Base-by-base conservation (phyloP, 2,329 filamentous ascomycete species). In the Lojkania enalia region DNA sequence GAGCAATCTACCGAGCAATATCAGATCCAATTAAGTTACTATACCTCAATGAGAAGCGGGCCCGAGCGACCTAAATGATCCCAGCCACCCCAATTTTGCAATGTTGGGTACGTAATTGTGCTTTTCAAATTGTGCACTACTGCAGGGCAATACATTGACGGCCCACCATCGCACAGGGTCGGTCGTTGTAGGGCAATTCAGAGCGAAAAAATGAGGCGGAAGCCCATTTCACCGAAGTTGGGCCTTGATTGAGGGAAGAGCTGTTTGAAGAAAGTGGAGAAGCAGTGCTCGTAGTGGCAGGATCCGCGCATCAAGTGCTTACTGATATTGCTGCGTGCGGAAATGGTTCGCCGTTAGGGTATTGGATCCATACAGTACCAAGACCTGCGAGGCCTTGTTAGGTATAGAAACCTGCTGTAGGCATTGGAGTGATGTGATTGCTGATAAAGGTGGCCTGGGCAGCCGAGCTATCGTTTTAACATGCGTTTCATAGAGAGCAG, bases 21-120 rank as follows among this genome's bases (percentile, higher is more conserved):
- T 43, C 23, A 42, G 33, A 35, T 46, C 44, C 38, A 51, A 44
- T 52, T 54, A 54, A 56, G 21, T 48, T 41, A 43, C 42, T 51
- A 48, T 44, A 29, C 48, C 50, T 37, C 32, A 46, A 52, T n/a
- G 40, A 31, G 47, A 51, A 40, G 33, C 47, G 47, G 48, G 53
- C 20, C 51, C 44, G 31, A 44, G 48, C 44, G n/a, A n/a, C n/a
- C n/a, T n/a, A n/a, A n/a, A n/a, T n/a, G n/a, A n/a, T n/a, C n/a
- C n/a, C 23, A 27, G 23, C 23, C n/a, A 27, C n/a, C 23, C 23
- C 7, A 7, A 27, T 27, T 27, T n/a, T 9, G 23, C 7, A n/a
- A 7, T n/a, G 7, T 32, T 19, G 39, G 35, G 39, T 47, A 47
- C 41, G 49, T 47, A 46, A 40, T 45, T 45, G 29, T 44, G 45